Evolutionary conservation across 225 moss, liverwort and hornwort genomes (phyloP), one percentile per base, ranked within the genome.

Genomic region (Marchantia paleacea): DNA sequence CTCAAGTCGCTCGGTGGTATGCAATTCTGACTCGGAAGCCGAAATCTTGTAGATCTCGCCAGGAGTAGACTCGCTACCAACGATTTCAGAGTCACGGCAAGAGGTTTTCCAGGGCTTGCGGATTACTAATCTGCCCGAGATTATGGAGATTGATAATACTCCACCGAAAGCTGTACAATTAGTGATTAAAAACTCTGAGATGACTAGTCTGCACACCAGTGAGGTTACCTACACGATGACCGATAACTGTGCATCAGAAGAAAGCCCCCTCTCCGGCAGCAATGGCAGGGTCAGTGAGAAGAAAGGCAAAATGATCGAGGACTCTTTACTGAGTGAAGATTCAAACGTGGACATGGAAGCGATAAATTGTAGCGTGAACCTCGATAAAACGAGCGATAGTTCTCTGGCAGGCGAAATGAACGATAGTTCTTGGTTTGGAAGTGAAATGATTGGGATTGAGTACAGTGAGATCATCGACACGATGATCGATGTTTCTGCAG

Each of bases 41-140:
- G 8, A 10, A 18, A 20, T 48, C 5, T 51, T 22, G n/a, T 20
- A 76, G 76, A 30, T 31, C 15, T 78, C 78, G 51, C 78, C 78
- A 13, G 78, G 78, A 67, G 77, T 77, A 10, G 75, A 81, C 55
- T 79, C 63, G 52, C 63, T 79, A 13, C 69, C 75, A 15, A 75
- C 63, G 19, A 81, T 78, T 22, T 72, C 81, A 64, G 81, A 80
- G 58, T 81, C 81, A 20, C 57, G 73, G 14, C 79, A 51, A 49
- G 30, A 22, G 75, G 52, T 61, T 7, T 63, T 78, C 8, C 75
- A 47, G 15, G 61, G 61, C 19, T 64, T 68, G 52, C 63, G 64
- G 0, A 66, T 65, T 12, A 79, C 79, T 51, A 79, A 30, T n/a
- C 80, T 86, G 15, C 69, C 79, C 20, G 79, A 79, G 30, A 79